Evolutionary conservation across 495 filamentous ascomycete species (phyloP).

Genomic region (Penicillium turbatum): DNA sequence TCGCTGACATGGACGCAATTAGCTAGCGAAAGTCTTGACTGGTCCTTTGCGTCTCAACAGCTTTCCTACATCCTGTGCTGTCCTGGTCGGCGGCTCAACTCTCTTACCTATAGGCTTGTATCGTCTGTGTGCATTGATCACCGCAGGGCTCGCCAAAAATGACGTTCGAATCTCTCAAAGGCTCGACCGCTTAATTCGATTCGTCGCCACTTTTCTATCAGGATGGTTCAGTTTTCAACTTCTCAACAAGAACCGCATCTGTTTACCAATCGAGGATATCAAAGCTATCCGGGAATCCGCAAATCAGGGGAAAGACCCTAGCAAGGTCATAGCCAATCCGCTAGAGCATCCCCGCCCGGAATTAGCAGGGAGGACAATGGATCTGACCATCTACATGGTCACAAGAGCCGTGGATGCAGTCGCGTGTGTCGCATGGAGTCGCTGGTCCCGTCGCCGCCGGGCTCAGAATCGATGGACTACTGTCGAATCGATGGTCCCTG

Average conservation of each 20-base stretch:
- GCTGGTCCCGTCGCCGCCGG: conserved; percentile 29
- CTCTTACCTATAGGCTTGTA: conserved; percentile 51
- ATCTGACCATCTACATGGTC: conserved; percentile 78
- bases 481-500: conserved; percentile 48
- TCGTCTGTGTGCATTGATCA: conserved; percentile 28
- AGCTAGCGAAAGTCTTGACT: conserved; percentile 38
- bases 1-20: conserved; percentile 10
- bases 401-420: conserved; percentile 72
- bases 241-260: conserved; percentile 38
- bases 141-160: conserved; percentile 14
- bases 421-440: conserved; percentile 61
- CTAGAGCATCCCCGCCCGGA: conserved; percentile 19
- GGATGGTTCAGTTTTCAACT: conserved; percentile 46
- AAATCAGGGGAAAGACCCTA: conserved; percentile 23
- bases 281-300: conserved; percentile 3
- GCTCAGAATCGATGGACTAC: conserved; percentile 44
- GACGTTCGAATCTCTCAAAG: conserved; percentile 14
- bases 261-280: conserved; percentile 12
- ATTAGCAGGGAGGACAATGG: conserved; percentile 73
- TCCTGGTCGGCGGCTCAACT: conserved; percentile 71
- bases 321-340: conserved; percentile 33
- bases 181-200: conserved; percentile 32
- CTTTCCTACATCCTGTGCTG: conserved; percentile 80
- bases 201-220: conserved; percentile 41
- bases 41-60: conserved; percentile 42